Evolutionary conservation across 2,329 filamentous ascomycete species (phyloP).

Genomic region (Setomelanomma holmii): DNA sequence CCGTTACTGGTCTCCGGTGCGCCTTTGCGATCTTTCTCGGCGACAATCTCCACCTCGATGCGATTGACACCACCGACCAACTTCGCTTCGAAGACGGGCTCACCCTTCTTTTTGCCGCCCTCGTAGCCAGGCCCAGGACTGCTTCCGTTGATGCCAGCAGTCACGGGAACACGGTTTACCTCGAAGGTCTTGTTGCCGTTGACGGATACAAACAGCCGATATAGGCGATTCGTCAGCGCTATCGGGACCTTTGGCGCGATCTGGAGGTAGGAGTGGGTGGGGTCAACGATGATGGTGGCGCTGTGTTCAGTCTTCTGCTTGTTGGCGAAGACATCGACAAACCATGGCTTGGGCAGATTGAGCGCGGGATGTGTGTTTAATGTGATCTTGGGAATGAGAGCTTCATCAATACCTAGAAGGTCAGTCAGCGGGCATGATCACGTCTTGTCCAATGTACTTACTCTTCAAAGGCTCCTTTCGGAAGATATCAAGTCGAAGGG

Average conservation of each 20-base stretch:
- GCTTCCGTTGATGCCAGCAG: slow-evolving; percentile 41
- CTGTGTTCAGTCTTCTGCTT: slow-evolving; percentile 73
- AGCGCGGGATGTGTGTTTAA: slow-evolving; percentile 73
- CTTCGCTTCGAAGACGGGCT: slow-evolving; percentile 78
- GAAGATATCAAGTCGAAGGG: slow-evolving; percentile 40
- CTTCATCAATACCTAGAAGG: slow-evolving; percentile 54
- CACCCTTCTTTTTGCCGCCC: slow-evolving; percentile 53
- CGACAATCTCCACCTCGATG: slow-evolving; percentile 79
- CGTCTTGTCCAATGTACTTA: slow-evolving; percentile 37
- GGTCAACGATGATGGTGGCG: slow-evolving; percentile 72
- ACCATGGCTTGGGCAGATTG: slow-evolving; percentile 66
- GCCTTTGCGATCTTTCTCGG: slow-evolving; percentile 64
- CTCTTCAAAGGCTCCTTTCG: slow-evolving; percentile 53
- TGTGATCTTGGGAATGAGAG: slow-evolving; percentile 71
- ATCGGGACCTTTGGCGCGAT: slow-evolving; percentile 71
- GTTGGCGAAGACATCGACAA: slow-evolving; percentile 70
- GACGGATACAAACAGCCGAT: slow-evolving; percentile 76
- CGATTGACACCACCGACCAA: slow-evolving; percentile 77
- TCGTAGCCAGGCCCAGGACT: slow-evolving; percentile 31
- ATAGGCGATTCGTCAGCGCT: slow-evolving; percentile 71
- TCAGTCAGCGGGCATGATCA: neutral
- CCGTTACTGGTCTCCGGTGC: slow-evolving; percentile 29
- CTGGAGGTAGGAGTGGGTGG: slow-evolving; percentile 73
- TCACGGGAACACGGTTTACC: slow-evolving; percentile 61
- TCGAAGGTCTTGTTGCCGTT: slow-evolving; percentile 70